These are phyloP conservation scores for Ophiocordyceps camponoti-rufipedis DNA, from an alignment of 2,329 filamentous ascomycete species.

Conservation along the genomic window DNA sequence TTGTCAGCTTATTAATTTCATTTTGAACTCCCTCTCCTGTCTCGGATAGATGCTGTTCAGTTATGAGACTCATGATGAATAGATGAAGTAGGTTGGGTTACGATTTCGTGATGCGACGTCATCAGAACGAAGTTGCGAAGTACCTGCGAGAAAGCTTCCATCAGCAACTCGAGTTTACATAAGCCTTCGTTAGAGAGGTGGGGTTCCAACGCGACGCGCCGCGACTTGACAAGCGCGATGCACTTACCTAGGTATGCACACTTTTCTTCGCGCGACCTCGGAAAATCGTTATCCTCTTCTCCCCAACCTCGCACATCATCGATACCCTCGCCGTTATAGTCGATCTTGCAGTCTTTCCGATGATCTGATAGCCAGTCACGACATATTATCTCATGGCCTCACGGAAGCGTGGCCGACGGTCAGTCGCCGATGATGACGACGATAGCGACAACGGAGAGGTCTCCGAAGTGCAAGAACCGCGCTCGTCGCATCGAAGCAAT, in stretches of 20 bases:
- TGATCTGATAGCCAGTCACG: neutral
- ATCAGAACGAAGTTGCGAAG: too few relatives aligned
- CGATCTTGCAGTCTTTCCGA: neutral
- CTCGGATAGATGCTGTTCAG: neutral
- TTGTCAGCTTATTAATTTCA: neutral
- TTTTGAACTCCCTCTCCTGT: neutral
- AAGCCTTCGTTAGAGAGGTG: neutral
- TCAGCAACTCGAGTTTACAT: too few relatives aligned
- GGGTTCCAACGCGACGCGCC: neutral
- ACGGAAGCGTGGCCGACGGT: neutral
- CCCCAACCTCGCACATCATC: neutral
- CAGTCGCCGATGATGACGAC: neutral
- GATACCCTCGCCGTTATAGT: too few relatives aligned
- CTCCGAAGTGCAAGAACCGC: slow-evolving; percentile 19
- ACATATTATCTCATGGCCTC: neutral
- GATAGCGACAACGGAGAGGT: slow-evolving; percentile 8
- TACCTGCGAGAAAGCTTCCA: too few relatives aligned
- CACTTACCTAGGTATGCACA: too few relatives aligned
- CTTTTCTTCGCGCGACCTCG: too few relatives aligned
- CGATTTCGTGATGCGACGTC: too few relatives aligned
- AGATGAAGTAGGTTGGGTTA: slow-evolving; percentile 18
- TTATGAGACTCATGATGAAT: slow-evolving; percentile 8
- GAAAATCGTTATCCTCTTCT: neutral
- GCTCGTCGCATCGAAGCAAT: slow-evolving; percentile 19
- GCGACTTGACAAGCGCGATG: too few relatives aligned